Base-by-base conservation (phyloP, 2,329 filamentous ascomycete genomes). In the Thelonectria blattea region DNA sequence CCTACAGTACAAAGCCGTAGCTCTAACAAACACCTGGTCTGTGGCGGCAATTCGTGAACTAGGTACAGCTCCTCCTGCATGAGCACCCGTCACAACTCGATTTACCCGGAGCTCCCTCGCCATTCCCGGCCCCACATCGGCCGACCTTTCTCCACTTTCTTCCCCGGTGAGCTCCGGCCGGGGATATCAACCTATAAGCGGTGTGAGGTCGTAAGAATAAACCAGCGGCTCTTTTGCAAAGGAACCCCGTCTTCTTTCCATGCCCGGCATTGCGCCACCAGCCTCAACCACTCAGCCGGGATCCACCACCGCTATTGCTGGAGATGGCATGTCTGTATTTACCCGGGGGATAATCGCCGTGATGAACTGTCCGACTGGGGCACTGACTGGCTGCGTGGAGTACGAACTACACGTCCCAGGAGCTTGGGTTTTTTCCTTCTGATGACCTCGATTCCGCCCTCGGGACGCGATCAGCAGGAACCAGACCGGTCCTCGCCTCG, bases 161-260 rank as follows among this genome's bases (percentile, higher is more conserved):
- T 17, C 48, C 48, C 32, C 32, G 15, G n/a, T n/a, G 39, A 7
- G 27, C 9, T 30, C 27, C 5, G 27, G 27, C 27, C 27, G 27
- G 27, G n/a, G 27, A 30, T 30, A 2, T 30, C 27, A 7, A 30
- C 27, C 27, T 47, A 12, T 54, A 54, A 54, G 52, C 52, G 52
- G 27, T 54, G 45, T 65, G 65, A 58, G 61, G 24, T 52, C 46
- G 64, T 42, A 58, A 43, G 56, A 24, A 24, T 4, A 24, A 24
- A 24, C n/a, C n/a, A 54, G 57, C 58, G 56, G 58, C 47, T 54
- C 48, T 50, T 30, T 30, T 34, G 20, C 39, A 60, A 34, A 34
- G 14, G 20, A 30, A 18, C 51, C 27, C 39, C 45, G 43, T 5
- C 34, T 4, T 24, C 9, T 43, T 30, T 42, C 15, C 5, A 30